phyloP scores from a whole-genome alignment of 352 stramenopile species.

The Pythium chondricola region DNA sequence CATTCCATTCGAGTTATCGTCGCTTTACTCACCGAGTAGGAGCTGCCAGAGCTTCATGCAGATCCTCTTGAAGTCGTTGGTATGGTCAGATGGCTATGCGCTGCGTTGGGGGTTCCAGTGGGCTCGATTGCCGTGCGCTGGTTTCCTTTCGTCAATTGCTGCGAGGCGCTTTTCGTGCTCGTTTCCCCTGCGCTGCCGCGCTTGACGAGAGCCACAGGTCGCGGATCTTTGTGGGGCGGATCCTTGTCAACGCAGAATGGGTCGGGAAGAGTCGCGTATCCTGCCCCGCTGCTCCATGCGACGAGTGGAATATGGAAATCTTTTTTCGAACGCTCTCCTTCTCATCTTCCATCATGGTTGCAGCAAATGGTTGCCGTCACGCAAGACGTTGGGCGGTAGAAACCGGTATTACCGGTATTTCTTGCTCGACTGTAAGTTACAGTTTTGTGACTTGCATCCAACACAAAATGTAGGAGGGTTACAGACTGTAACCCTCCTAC shows the following conservation, averaged over 20 bases:
- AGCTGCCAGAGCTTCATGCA: slow-evolving; percentile 14
- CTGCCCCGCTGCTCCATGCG: slow-evolving; percentile 4
- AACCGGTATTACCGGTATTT: slow-evolving; percentile 8
- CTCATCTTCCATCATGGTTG: no score
- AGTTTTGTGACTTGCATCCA: no score
- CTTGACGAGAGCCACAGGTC: neutral
- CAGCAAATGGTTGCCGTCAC: no score
- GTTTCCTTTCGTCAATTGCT: neutral
- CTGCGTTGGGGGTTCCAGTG: neutral
- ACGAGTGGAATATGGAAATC: slow-evolving; percentile 16
- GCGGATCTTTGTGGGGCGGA: slow-evolving; percentile 8
- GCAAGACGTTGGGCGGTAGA: no score
- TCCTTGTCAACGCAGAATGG: slow-evolving; percentile 7
- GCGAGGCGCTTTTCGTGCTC: no score
- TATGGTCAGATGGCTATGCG: neutral
- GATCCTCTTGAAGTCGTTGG: neutral
- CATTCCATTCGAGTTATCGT: no score
- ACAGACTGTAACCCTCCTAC: no score
- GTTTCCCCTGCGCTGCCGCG: neutral
- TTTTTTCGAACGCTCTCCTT: slow-evolving; percentile 15
- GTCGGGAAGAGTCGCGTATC: slow-evolving; percentile 14
- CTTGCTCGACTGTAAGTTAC: no score
- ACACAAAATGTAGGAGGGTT: no score
- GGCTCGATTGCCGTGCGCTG: neutral
- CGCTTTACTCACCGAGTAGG: slow-evolving; percentile 10